These are phyloP conservation scores for Rhododendron mucronatum DNA, from an alignment of 148 eudicot species.

Conservation along the genomic window DNA sequence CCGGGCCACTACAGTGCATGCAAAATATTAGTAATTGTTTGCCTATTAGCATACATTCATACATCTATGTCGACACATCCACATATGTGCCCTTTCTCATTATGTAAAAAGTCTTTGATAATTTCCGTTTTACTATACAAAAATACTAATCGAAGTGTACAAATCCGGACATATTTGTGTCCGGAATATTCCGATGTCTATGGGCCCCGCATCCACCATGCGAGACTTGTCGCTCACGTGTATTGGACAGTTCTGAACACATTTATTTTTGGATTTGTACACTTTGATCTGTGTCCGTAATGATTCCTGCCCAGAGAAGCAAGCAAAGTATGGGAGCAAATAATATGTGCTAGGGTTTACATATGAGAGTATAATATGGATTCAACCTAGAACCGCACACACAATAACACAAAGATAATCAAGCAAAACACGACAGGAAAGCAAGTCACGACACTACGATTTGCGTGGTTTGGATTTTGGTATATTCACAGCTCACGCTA, in stretches of 20 bases:
- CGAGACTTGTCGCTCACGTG: too few species aligned
- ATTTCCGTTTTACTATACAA: not conserved
- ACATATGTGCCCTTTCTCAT: not conserved
- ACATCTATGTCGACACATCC: not conserved
- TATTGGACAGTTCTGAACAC: not conserved
- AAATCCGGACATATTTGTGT: too few species aligned
- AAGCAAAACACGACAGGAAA: not conserved
- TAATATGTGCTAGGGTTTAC: too few species aligned
- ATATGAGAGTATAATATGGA: too few species aligned
- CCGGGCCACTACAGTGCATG: too few species aligned
- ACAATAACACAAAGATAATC: not conserved
- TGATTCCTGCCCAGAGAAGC: not conserved
- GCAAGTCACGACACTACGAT: not conserved
- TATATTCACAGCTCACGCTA: not conserved
- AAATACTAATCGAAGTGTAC: too few species aligned
- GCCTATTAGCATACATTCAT: not conserved
- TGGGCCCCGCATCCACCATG: not conserved
- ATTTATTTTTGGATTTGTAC: not conserved
- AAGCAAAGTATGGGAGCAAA: not conserved
- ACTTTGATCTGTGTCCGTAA: not conserved
- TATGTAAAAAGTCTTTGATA: not conserved
- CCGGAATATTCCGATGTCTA: too few species aligned
- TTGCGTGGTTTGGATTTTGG: not conserved
- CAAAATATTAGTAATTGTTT: too few species aligned
- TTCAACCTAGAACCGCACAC: not conserved